Percentiles rank a stretch among this genome's conserved stretches.
Evolutionary conservation across 2,329 filamentous ascomycete species (phyloP).

Genomic region (Xylaria polymorpha): DNA sequence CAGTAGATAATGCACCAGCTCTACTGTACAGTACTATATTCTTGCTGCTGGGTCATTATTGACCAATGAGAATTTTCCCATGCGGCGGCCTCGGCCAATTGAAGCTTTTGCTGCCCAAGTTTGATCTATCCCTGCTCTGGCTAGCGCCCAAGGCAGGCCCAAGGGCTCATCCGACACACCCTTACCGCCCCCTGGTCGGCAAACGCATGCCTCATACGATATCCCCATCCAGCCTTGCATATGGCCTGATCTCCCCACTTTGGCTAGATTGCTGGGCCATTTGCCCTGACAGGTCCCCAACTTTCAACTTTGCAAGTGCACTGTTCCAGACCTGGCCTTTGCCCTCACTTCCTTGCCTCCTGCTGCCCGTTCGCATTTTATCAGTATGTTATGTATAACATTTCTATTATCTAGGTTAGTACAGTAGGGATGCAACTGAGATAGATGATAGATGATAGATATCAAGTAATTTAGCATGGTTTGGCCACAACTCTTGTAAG

Average conservation of each 20-base stretch:
- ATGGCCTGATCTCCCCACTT: slow-evolving; percentile 48
- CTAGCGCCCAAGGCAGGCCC: slow-evolving; percentile 4
- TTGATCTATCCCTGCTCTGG: background rate
- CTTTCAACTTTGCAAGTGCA: slow-evolving; percentile 5
- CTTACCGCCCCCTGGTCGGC: slow-evolving; percentile 13
- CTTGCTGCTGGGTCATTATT: background rate
- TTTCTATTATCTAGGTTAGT: too few relatives aligned
- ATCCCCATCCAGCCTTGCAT: slow-evolving; percentile 46
- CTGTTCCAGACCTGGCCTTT: slow-evolving; percentile 23
- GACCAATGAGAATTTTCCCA: background rate
- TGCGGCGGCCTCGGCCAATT: background rate
- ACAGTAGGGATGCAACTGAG: background rate
- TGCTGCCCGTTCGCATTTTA: slow-evolving; percentile 3
- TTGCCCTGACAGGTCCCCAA: slow-evolving; percentile 32
- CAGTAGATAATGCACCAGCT: too few relatives aligned
- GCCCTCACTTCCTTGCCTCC: slow-evolving; percentile 3
- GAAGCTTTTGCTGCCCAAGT: background rate
- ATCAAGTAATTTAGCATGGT: background rate
- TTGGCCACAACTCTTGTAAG: background rate
- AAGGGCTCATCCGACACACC: slow-evolving; percentile 20
- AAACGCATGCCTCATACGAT: slow-evolving; percentile 48
- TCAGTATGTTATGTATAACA: background rate
- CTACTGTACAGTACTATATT: background rate
- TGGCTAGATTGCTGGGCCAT: slow-evolving; percentile 40
- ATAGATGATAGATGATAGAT: background rate